Conservation (phyloP, 352 stramenopile genomes). For the Phytophthora lateralis region DNA sequence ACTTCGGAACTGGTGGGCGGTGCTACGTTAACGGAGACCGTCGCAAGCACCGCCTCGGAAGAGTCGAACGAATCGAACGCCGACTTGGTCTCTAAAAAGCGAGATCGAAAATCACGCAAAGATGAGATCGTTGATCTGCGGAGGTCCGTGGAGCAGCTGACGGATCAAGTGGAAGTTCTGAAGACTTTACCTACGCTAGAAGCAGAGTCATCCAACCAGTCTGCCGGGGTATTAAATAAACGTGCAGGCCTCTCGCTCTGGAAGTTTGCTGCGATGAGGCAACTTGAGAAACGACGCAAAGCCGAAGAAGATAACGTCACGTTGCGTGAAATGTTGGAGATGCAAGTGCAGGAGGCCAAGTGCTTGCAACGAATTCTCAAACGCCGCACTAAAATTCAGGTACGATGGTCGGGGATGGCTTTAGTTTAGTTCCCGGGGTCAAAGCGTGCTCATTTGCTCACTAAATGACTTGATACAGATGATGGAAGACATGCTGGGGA, state of each 20-base stretch:
- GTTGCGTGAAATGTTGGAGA: slow-evolving; percentile 26
- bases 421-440: neutral
- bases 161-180: slow-evolving; percentile 14
- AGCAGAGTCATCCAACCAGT: neutral
- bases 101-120: slow-evolving; percentile 15
- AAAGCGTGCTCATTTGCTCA: neutral
- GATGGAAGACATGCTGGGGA: slow-evolving; percentile 17
- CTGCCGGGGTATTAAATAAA: neutral
- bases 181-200: neutral
- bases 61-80: slow-evolving; percentile 5
- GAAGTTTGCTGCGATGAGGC: slow-evolving; percentile 25
- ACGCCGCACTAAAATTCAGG: slow-evolving; percentile 32
- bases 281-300: slow-evolving; percentile 16
- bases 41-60: neutral
- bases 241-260: slow-evolving; percentile 13
- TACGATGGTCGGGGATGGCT: slow-evolving; percentile 3
- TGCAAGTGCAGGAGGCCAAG: slow-evolving; percentile 32
- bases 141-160: slow-evolving; percentile 5
- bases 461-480: neutral
- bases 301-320: slow-evolving; percentile 33
- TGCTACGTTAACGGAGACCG: slow-evolving; percentile 1
- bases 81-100: neutral
- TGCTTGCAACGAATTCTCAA: slow-evolving; percentile 38
- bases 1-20: neutral
- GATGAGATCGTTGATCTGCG: slow-evolving; percentile 11